These are phyloP conservation scores for Ammopiptanthus mongolicus DNA, from an alignment of 306 rosid species.

Conservation along the genomic window DNA sequence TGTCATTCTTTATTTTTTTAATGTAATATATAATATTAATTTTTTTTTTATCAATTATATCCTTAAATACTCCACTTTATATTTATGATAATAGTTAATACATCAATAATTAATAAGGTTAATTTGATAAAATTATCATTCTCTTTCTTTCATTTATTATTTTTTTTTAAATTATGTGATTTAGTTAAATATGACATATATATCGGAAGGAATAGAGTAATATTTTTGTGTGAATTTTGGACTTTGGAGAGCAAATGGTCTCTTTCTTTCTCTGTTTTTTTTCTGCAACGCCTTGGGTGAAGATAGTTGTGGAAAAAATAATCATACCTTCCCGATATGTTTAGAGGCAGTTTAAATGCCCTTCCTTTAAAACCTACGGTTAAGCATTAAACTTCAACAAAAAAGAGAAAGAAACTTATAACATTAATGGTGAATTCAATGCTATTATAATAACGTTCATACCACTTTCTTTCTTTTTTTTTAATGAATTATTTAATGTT, in stretches of 20 bases:
- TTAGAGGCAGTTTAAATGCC: slow-evolving; percentile 1
- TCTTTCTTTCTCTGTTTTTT: neutral
- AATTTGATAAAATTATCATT: too few species aligned
- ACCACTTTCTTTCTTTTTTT: neutral
- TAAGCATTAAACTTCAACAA: neutral
- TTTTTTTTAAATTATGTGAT: too few species aligned
- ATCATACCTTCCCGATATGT: neutral
- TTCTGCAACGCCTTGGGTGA: neutral
- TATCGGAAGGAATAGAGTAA: too few species aligned
- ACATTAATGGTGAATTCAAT: slow-evolving; percentile 6
- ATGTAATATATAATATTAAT: too few species aligned
- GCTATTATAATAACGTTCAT: neutral
- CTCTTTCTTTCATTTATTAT: too few species aligned
- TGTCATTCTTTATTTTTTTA: too few species aligned
- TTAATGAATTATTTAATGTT: neutral
- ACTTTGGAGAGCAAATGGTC: neutral
- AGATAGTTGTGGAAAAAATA: neutral
- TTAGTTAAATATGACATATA: too few species aligned
- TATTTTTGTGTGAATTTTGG: neutral
- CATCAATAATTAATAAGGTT: too few species aligned
- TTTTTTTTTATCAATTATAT: too few species aligned
- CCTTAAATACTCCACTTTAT: too few species aligned
- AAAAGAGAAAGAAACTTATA: neutral
- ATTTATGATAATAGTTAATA: too few species aligned
- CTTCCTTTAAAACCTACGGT: neutral